phyloP scores from a whole-genome alignment of 2,329 filamentous ascomycete genomes.

The Fusarium irregulare region DNA sequence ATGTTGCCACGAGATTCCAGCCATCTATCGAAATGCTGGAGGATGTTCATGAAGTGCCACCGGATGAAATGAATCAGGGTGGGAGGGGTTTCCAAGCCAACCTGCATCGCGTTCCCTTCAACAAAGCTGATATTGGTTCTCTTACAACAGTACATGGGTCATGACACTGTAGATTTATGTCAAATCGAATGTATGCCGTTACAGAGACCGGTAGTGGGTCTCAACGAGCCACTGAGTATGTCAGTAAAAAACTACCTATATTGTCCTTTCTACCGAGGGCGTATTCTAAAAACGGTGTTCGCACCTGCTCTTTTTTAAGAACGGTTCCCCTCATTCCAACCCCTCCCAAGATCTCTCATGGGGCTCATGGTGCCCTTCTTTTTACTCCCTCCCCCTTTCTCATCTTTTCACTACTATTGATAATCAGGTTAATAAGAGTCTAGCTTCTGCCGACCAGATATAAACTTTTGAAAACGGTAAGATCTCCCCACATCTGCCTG shows the following conservation, averaged over 20 bases:
- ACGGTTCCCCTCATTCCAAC: background rate
- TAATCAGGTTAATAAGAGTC: too few species aligned
- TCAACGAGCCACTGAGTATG: background rate
- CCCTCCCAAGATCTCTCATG: background rate
- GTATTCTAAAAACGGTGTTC: background rate
- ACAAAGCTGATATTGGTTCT: background rate
- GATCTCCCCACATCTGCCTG: too few species aligned
- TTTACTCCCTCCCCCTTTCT: too few species aligned
- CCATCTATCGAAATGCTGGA: too few species aligned
- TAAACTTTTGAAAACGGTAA: background rate
- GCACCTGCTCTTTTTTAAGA: background rate
- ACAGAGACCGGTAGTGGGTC: background rate
- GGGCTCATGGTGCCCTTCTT: too few species aligned
- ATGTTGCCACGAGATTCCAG: too few species aligned
- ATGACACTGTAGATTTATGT: background rate
- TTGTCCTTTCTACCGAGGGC: background rate
- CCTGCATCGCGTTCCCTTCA: background rate
- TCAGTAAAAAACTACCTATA: background rate
- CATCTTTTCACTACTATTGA: too few species aligned
- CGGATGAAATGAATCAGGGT: background rate
- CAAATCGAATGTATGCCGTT: background rate
- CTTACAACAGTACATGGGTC: background rate
- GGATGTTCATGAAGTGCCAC: too few species aligned
- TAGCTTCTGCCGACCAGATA: background rate
- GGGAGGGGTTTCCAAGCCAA: background rate